A percentile compares a stretch with the other conserved stretches of the same genome.
Conservation (phyloP, 495 filamentous ascomycete genomes). For the Astrocystis sublimbata region DNA sequence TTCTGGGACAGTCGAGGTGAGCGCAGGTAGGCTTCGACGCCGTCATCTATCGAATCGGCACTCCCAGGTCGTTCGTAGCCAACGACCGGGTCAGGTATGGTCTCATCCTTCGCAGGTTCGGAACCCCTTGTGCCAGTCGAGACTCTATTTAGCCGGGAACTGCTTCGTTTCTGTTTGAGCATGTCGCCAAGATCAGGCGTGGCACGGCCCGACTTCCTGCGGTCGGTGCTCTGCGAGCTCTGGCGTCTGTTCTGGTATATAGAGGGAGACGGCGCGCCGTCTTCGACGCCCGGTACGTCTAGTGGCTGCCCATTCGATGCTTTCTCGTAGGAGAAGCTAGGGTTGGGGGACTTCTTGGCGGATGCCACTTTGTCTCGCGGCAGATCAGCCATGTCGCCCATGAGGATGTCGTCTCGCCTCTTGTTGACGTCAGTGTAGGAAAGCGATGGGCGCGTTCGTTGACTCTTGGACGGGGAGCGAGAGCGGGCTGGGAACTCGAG, state of each 20-base stretch:
- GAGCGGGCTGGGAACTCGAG: slow-evolving; percentile 26
- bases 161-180: slow-evolving; percentile 46
- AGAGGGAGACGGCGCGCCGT: slow-evolving; percentile 69
- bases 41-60: slow-evolving; percentile 84
- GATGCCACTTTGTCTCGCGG: slow-evolving; percentile 15
- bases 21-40: slow-evolving; percentile 81
- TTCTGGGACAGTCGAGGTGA: slow-evolving; percentile 84
- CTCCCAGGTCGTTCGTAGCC: slow-evolving; percentile 67
- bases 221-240: slow-evolving; percentile 42
- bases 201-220: slow-evolving; percentile 41
- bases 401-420: slow-evolving; percentile 24
- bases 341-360: slow-evolving; percentile 20
- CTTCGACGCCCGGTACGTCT: slow-evolving; percentile 46
- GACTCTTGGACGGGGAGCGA: slow-evolving; percentile 29
- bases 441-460: slow-evolving; percentile 23
- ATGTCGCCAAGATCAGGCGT: slow-evolving; percentile 44
- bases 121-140: slow-evolving; percentile 44
- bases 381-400: slow-evolving; percentile 28
- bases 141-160: slow-evolving; percentile 50
- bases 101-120: slow-evolving; percentile 28
- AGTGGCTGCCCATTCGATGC: slow-evolving; percentile 26
- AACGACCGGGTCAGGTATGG: slow-evolving; percentile 33
- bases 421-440: slow-evolving; percentile 23
- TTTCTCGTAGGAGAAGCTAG: slow-evolving; percentile 26
- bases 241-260: slow-evolving; percentile 59